Evolutionary conservation across 352 stramenopile species (phyloP), one percentile per base, ranked within the genome.

Genomic region (Pythium guiyangense): DNA sequence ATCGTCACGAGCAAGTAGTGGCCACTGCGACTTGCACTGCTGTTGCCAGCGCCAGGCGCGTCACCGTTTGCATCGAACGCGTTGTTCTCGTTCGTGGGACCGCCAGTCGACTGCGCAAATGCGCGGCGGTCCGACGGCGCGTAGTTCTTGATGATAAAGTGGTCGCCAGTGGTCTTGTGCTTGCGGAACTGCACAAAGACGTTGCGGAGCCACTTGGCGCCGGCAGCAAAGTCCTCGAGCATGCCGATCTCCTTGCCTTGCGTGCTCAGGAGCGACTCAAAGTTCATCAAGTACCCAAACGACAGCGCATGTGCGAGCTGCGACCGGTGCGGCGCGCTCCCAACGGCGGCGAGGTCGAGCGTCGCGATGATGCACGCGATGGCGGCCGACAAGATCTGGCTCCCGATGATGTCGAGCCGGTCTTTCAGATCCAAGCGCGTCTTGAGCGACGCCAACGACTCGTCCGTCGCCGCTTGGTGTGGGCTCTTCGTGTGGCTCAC

Each of bases 191-290:
- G 78, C 27, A 91, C 71, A 64, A 84, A 88, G 48, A 93, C 84
- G 49, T 79, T 85, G 39, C 68, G 71, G 17, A 97, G 68, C 87
- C 84, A 94, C 56, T 90, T 77, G 26, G 75, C 83, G 10, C 83
- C 86, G 11, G 81, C 87, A 10, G 79, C 82, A 63, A 97, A 89
- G 62, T 97, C 90, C 63, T 96, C 78, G 1, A 99, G 82, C 96
- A 98, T 98, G 14, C 88, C 90, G 14, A 97, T 78, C 64, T 99
- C 96, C 62, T 98, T 97, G 35, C 94, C 94, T 48, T 97, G 89
- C 40, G 95, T 96, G 70, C 81, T 92, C 63, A 94, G 52, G 34
- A 94, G 66, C 52, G 84, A 94, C 67, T 94, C 84, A 52, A 92
- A 94, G 61, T 91, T 80, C 51, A 94, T 67, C 8, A 94, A 57